Evolutionary conservation across 345 rosid genomes (phyloP).

Genomic region (Cardamine occulta): DNA sequence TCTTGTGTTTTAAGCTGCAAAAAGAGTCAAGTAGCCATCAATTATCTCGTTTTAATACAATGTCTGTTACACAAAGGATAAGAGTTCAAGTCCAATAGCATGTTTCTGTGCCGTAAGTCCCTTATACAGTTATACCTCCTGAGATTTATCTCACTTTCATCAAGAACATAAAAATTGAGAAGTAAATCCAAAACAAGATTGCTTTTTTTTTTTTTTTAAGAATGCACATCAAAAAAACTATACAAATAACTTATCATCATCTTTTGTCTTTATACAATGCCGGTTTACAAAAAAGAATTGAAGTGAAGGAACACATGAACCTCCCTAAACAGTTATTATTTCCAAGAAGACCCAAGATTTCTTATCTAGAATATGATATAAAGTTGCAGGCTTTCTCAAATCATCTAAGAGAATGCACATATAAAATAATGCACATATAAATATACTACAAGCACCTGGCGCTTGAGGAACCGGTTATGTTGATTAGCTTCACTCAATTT

Average conservation of each 20-base stretch:
- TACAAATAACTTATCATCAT: background rate
- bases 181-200: background rate
- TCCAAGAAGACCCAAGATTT: background rate
- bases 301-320: background rate
- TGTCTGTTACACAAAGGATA: background rate
- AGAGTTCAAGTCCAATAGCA: background rate
- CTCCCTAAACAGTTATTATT: background rate
- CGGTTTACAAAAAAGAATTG: background rate
- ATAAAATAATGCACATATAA: background rate
- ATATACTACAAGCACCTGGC: conserved; percentile 60
- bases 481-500: conserved; percentile 97
- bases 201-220: background rate
- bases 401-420: background rate
- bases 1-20: conserved; percentile 63
- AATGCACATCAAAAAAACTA: background rate
- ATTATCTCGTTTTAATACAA: background rate
- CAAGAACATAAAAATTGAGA: background rate
- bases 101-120: background rate
- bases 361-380: background rate
- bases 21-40: background rate
- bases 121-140: no score
- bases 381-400: background rate
- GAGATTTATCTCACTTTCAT: background rate
- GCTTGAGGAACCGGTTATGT: conserved; percentile 78
- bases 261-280: background rate